A percentile compares a stretch with the other conserved stretches of the same genome.
Conservation (phyloP, 257 asterid genomes). For the Ballota nigra region DNA sequence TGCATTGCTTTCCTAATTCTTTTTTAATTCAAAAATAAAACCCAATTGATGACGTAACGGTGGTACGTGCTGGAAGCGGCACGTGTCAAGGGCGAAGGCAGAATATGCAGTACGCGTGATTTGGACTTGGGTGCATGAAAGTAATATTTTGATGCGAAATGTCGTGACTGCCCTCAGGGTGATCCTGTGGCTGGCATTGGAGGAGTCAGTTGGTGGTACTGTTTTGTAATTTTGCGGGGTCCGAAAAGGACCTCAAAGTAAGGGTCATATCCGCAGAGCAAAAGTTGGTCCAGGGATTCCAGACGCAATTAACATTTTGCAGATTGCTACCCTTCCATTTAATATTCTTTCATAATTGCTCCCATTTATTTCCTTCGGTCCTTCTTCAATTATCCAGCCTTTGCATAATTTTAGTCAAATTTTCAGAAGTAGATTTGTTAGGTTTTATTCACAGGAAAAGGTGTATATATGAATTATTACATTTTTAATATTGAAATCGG, state of each 20-base stretch:
- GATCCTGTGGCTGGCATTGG: background rate
- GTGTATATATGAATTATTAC: too few relatives aligned
- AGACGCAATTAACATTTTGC: slow-evolving; percentile 27
- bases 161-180: slow-evolving; percentile 28
- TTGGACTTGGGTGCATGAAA: slow-evolving; percentile 38
- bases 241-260: slow-evolving; percentile 42
- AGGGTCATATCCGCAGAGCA: slow-evolving; percentile 47
- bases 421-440: background rate
- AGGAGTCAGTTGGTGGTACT: background rate
- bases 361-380: background rate
- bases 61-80: slow-evolving; percentile 32
- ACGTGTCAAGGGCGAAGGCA: slow-evolving; percentile 39
- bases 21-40: background rate
- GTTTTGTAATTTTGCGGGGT: slow-evolving; percentile 31
- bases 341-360: background rate
- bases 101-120: slow-evolving; percentile 59
- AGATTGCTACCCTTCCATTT: slow-evolving; percentile 20
- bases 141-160: slow-evolving; percentile 20
- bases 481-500: too few relatives aligned
- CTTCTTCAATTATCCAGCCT: background rate
- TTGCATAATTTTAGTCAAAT: background rate
- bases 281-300: slow-evolving; percentile 38
- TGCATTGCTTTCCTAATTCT: slow-evolving; percentile 4
- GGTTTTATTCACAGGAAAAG: too few relatives aligned
- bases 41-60: slow-evolving; percentile 23